Evolutionary conservation across 169 alveolate genomes (phyloP), one percentile per base, ranked within the genome.

Genomic region (Babesia bovis): DNA sequence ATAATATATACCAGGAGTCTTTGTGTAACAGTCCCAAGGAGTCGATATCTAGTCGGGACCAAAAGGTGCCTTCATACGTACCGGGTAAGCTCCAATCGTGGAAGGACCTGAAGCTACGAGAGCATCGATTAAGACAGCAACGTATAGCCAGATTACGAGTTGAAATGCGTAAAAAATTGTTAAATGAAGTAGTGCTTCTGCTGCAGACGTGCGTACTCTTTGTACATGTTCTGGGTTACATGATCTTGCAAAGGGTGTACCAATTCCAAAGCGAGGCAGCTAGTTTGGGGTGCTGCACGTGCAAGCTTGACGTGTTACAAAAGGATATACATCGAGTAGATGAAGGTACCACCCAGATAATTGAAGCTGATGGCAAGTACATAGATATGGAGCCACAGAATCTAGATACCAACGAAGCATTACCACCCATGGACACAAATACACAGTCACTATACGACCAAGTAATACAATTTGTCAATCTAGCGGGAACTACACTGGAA

Each of bases 211-310:
- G 61, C n/a, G 73, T 47, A 33, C 49, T 63, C 4, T 63, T 63
- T 36, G 73, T 63, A 25, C 73, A 63, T 13, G 28, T 63, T 7
- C 73, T 63, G 61, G 73, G 73, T 3, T 50, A 63, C 60, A n/a
- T 63, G 25, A 60, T 63, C 36, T 55, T 63, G 44, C 58, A 36
- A 25, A 26, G 36, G 17, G 60, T 49, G 23, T 45, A 42, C 15
- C 47, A 26, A 42, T 12, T 63, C 73, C 45, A 38, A 38, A 7
- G n/a, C 13, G 45, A 38, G 45, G 45, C 7, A 7, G 13, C n/a
- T 7, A 38, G 45, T 38, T 13, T 13, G 7, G 45, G 45, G 13
- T 38, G 45, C 13, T 7, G 13, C 45, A 38, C 45, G 13, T 9
- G 13, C 45, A 7, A 13, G 13, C 7, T 38, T 7, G 45, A 9